These are phyloP conservation scores for Fusarium tricinctum DNA, from an alignment of 2,329 filamentous ascomycete genomes.

Conservation along the genomic window DNA sequence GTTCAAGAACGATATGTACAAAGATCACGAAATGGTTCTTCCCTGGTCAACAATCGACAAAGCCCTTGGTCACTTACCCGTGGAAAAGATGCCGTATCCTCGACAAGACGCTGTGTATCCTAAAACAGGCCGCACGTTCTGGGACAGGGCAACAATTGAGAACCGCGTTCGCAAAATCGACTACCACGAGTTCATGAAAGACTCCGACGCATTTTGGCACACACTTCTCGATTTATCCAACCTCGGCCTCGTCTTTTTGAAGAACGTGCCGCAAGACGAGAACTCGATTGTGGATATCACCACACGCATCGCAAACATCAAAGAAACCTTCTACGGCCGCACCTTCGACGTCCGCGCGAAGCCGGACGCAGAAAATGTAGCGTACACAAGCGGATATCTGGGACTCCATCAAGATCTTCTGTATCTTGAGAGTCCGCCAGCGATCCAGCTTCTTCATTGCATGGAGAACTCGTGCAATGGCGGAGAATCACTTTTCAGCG, in stretches of 20 bases:
- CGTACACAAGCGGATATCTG: slow-evolving; percentile 85
- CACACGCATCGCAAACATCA: slow-evolving; percentile 79
- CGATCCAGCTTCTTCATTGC: slow-evolving; percentile 90
- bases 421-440: slow-evolving; percentile 84
- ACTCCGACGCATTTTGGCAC: slow-evolving; percentile 66
- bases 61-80: slow-evolving; percentile 43
- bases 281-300: slow-evolving; percentile 77
- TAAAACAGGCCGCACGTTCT: slow-evolving; percentile 56
- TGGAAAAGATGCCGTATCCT: slow-evolving; percentile 44
- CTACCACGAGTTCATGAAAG: slow-evolving; percentile 79
- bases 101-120: slow-evolving; percentile 49
- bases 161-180: slow-evolving; percentile 69
- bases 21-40: slow-evolving; percentile 53
- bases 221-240: slow-evolving; percentile 73
- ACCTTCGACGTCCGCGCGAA: slow-evolving; percentile 92
- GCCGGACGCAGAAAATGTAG: slow-evolving; percentile 86
- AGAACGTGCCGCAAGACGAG: slow-evolving; percentile 77
- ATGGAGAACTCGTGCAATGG: slow-evolving; percentile 83
- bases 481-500: slow-evolving; percentile 88
- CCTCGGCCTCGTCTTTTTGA: slow-evolving; percentile 83
- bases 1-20: slow-evolving; percentile 68
- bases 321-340: slow-evolving; percentile 90
- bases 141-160: slow-evolving; percentile 58
- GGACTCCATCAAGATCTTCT: slow-evolving; percentile 95
- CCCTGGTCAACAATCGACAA: slow-evolving; percentile 57